Conservation (phyloP, 2,329 filamentous ascomycete genomes). For the Colletotrichum shisoi region DNA sequence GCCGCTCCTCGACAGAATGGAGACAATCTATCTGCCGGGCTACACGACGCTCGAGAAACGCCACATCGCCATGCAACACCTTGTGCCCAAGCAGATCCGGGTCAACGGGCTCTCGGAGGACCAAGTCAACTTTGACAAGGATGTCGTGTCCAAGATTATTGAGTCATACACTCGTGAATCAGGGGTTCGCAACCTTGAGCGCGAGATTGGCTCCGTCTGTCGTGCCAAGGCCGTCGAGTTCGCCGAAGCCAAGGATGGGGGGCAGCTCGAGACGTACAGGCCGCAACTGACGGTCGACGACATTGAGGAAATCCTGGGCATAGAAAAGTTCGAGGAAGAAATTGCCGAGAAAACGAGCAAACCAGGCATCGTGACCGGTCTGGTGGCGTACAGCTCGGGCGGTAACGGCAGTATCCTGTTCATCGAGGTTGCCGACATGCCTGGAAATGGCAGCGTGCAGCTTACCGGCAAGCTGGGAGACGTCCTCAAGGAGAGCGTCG, state of each 20-base stretch:
- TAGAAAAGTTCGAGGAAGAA: conserved; percentile 94
- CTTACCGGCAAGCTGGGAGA: conserved; percentile 96
- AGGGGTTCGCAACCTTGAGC: conserved; percentile 93
- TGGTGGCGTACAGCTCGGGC: conserved; percentile 92
- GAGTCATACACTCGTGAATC: conserved; percentile 96
- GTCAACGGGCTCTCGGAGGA: conserved; percentile 83
- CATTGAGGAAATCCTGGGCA: conserved; percentile 88
- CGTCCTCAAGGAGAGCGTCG: conserved; percentile 95
- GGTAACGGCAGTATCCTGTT: conserved; percentile 96
- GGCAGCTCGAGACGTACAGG: conserved; percentile 73
- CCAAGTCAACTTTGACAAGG: conserved; percentile 78
- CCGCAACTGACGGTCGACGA: conserved; percentile 78
- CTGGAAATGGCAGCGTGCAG: conserved; percentile 88
- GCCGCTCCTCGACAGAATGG: conserved; percentile 96
- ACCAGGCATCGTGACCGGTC: conserved; percentile 92
- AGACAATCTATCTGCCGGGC: conserved; percentile 89
- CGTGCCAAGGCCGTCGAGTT: conserved; percentile 95
- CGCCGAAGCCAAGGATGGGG: conserved; percentile 84
- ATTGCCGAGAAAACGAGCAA: conserved; percentile 85
- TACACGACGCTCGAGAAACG: conserved; percentile 98
- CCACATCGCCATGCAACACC: conserved; percentile 88
- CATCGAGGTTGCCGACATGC: conserved; percentile 98
- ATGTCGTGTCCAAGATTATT: conserved; percentile 93
- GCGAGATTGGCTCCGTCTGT: conserved; percentile 93
- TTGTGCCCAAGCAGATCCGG: conserved; percentile 95